These are phyloP conservation scores for Diddensiella santjacobensis DNA, from an alignment of 805 yeast species.

Conservation along the genomic window DNA sequence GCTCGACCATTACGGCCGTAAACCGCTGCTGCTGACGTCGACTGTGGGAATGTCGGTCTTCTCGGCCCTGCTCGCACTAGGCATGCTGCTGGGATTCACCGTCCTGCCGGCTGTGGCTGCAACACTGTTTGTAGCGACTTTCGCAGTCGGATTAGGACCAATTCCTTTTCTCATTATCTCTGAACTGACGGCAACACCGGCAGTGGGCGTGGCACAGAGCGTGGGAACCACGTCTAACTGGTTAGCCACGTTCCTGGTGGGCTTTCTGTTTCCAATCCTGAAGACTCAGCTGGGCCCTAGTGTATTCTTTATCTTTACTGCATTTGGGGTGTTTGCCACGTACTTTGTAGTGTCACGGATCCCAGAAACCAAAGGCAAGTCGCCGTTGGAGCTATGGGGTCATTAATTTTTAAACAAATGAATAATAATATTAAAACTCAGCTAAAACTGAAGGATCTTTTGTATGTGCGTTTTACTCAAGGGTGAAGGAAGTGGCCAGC, in stretches of 20 bases:
- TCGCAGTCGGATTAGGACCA: slow-evolving; percentile 93
- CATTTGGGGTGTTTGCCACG: slow-evolving; percentile 25
- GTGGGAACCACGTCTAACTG: slow-evolving; percentile 90
- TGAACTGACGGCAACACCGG: slow-evolving; percentile 80
- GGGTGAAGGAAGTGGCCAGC: slow-evolving; percentile 15
- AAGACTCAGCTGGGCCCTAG: slow-evolving; percentile 67
- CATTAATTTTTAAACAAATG: neutral
- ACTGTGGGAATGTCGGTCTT: slow-evolving; percentile 64
- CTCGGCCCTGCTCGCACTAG: slow-evolving; percentile 60
- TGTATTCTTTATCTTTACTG: slow-evolving; percentile 63
- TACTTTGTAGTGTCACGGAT: slow-evolving; percentile 45
- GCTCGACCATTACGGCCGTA: slow-evolving; percentile 75
- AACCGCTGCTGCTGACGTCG: slow-evolving; percentile 64
- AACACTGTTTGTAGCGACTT: slow-evolving; percentile 70
- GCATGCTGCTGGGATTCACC: slow-evolving; percentile 40
- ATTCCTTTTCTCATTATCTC: slow-evolving; percentile 87
- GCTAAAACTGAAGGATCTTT: neutral
- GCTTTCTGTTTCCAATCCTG: slow-evolving; percentile 73
- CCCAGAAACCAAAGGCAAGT: slow-evolving; percentile 76
- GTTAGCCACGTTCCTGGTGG: slow-evolving; percentile 76
- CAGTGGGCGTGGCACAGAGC: slow-evolving; percentile 84
- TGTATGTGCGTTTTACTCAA: slow-evolving; percentile 5
- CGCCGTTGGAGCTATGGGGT: slow-evolving; percentile 40
- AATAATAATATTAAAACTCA: neutral
- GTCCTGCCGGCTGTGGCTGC: slow-evolving; percentile 45